Percentiles rank a stretch among this genome's conserved stretches.
phyloP scores from a whole-genome alignment of 176 grass and related monocot species.

The Aegilops umbellulata region DNA sequence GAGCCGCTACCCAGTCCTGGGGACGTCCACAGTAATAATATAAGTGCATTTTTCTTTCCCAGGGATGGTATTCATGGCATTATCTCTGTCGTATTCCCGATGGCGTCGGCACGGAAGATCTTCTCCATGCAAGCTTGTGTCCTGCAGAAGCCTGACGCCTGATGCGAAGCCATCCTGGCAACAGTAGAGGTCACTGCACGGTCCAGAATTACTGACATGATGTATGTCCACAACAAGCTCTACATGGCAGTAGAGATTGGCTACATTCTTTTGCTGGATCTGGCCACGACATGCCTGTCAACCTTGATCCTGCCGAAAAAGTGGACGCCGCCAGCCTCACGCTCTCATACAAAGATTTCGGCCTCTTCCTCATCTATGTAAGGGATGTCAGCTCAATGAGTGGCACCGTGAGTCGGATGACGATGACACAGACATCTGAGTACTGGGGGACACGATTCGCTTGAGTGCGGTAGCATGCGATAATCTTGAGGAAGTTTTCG shows the following conservation, averaged over 20 bases:
- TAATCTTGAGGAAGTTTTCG: not conserved
- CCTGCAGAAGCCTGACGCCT: not conserved
- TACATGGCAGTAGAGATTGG: too few species aligned
- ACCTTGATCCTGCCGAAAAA: too few species aligned
- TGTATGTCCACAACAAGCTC: too few species aligned
- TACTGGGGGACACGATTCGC: not conserved
- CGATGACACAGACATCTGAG: not conserved
- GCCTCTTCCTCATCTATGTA: not conserved
- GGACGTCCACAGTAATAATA: not conserved
- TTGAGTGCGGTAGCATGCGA: not conserved
- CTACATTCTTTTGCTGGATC: too few species aligned
- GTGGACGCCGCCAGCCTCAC: too few species aligned
- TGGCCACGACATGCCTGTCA: too few species aligned
- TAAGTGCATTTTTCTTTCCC: not conserved
- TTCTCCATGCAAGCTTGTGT: not conserved
- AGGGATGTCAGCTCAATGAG: not conserved
- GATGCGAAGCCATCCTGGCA: not conserved
- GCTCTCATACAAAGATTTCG: too few species aligned
- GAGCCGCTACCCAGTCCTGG: not conserved
- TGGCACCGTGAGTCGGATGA: not conserved
- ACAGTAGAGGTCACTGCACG: not conserved
- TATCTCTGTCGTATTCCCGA: not conserved
- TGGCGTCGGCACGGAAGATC: not conserved
- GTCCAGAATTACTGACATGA: not conserved
- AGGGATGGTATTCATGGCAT: not conserved